Base-by-base conservation (phyloP, 163 green algal species). In the Smithsoniella earleae region DNA sequence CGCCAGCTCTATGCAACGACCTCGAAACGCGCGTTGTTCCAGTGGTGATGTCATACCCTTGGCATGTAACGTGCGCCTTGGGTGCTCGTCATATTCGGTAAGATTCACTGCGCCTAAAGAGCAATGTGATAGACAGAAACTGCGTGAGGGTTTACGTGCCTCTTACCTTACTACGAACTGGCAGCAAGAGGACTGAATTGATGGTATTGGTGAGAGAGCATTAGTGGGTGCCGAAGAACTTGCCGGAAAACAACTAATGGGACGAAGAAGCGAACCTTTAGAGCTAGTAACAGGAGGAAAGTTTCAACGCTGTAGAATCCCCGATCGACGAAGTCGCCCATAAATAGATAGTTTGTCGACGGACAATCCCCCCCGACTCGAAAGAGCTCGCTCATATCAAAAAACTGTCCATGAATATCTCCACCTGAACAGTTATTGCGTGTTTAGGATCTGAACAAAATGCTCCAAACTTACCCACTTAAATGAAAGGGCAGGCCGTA, bases 341-440 rank as follows among this genome's bases (percentile, higher is more conserved):
- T 95, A 82, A 99, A 99, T 33, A 98, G 77, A 72, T 98, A 99
- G 81, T 97, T 98, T 13, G 92, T 98, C 75, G 97, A 87, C 0
- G 94, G 94, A 63, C 87, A 94, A 66, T 96, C 89, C n/a, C 93
- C 94, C 22, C 93, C 94, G 5, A 97, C 95, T 36, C 86, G 84
- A 80, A 99, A 98, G 20, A 99, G 87, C 86, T 99, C 94, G 62
- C 91, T 79, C 49, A 98, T 75, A 81, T 99, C 94, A 49, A 95
- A 89, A 77, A 98, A 99, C 83, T 99, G 95, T 1, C 94, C 94
- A 73, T 99, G 94, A 44, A 99, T 98, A 78, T 99, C 91, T 6
- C 93, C 90, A 66, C 90, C 85, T 89, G 73, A 66, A 36, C 2
- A n/a, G n/a, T 63, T 75, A 83, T 55, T 81, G 73, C 3, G 43